Evolutionary conservation across 352 stramenopile genomes (phyloP).

Genomic region (Thalassiosira livingstoniorum): DNA sequence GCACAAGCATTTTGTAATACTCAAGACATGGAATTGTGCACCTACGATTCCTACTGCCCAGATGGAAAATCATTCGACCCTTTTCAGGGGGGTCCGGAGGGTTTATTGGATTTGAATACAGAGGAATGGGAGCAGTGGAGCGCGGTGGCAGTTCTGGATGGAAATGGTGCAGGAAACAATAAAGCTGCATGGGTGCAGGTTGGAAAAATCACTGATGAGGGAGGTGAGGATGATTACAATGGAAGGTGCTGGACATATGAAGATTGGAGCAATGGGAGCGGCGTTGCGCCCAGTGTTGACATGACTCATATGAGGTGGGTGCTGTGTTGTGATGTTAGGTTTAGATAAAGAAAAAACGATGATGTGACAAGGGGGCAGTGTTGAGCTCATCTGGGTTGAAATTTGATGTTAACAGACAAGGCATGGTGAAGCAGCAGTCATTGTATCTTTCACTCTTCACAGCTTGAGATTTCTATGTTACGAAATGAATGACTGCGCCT

Average conservation of each 20-base stretch:
- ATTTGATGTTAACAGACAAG: too few species aligned
- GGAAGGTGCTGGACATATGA: slow-evolving; percentile 35
- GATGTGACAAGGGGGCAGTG: too few species aligned
- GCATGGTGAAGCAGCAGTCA: too few species aligned
- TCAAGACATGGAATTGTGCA: slow-evolving; percentile 7
- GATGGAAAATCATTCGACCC: neutral
- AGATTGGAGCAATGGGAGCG: slow-evolving; percentile 15
- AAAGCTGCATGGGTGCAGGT: slow-evolving; percentile 40
- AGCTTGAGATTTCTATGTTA: too few species aligned
- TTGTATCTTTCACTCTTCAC: too few species aligned
- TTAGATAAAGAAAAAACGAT: too few species aligned
- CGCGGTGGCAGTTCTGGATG: too few species aligned
- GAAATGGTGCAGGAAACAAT: too few species aligned
- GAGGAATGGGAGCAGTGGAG: slow-evolving; percentile 33
- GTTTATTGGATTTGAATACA: neutral
- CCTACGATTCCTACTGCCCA: slow-evolving; percentile 23
- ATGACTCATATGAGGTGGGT: slow-evolving; percentile 17
- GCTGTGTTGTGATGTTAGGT: slow-evolving; percentile 31
- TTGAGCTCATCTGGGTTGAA: too few species aligned
- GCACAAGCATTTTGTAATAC: slow-evolving; percentile 4
- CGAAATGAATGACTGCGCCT: too few species aligned
- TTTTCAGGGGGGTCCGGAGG: slow-evolving; percentile 7
- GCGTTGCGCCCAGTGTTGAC: neutral
- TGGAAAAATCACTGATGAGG: slow-evolving; percentile 23
- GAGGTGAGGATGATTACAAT: slow-evolving; percentile 11